Conservation (phyloP, 805 yeast species). For the Candida chilensis region DNA sequence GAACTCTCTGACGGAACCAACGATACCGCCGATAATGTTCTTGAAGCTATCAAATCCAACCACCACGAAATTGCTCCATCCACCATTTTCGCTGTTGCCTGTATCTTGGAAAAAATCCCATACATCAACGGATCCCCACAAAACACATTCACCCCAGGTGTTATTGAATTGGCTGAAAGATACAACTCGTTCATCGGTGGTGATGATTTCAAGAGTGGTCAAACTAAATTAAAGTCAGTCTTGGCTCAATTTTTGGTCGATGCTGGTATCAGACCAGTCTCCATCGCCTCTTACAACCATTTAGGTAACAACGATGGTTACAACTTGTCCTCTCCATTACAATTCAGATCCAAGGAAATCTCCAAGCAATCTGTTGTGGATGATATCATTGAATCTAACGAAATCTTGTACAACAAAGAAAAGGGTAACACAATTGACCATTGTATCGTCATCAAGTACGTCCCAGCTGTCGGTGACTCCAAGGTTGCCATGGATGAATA, state of each 20-base stretch:
- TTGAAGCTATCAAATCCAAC: constrained; percentile 64
- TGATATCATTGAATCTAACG: constrained; percentile 85
- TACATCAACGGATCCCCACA: constrained; percentile 97
- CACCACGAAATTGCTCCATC: constrained; percentile 88
- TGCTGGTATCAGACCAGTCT: constrained; percentile 92
- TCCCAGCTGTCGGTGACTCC: constrained; percentile 92
- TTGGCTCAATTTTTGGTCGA: constrained; percentile 93
- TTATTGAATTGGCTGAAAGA: constrained; percentile 78
- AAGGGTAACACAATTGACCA: constrained; percentile 78
- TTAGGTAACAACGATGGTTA: constrained; percentile 95
- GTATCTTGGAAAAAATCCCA: constrained; percentile 80
- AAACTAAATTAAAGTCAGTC: constrained; percentile 93
- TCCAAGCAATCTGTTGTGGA: constrained; percentile 90
- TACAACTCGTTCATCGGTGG: constrained; percentile 81
- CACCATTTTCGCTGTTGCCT: constrained; percentile 89
- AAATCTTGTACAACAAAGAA: constrained; percentile 74
- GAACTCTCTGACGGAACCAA: constrained; percentile 73
- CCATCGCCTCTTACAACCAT: constrained; percentile 94
- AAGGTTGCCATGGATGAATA: constrained; percentile 99
- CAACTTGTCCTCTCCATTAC: constrained; percentile 85
- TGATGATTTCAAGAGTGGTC: constrained; percentile 96
- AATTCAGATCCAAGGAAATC: constrained; percentile 92
- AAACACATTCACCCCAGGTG: constrained; percentile 95
- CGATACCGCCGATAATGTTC: constrained; percentile 77
- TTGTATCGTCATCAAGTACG: constrained; percentile 89